A percentile compares a stretch with the other conserved stretches of the same genome.
Evolutionary conservation across 192 early-diverging fungal species (phyloP).

Genomic region (Pecoramyces ruminantium): DNA sequence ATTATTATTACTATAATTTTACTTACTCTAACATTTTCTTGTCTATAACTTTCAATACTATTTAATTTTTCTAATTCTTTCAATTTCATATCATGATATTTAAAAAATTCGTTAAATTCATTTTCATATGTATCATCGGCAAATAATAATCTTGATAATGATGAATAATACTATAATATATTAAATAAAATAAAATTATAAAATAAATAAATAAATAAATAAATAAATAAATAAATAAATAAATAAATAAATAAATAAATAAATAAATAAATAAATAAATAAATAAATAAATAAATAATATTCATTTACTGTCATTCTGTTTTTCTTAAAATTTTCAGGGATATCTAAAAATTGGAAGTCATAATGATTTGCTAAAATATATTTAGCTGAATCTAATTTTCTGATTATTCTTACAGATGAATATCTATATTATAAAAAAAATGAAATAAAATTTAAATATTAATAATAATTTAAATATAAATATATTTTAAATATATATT

Average conservation of each 20-base stretch:
- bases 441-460: no score
- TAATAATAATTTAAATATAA: no score
- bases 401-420: slow-evolving; percentile 57
- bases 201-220: no score
- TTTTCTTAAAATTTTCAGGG: slow-evolving; percentile 34
- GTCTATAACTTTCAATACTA: not conserved
- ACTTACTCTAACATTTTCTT: not conserved
- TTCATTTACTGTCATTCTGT: slow-evolving; percentile 30
- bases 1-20: no score
- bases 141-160: slow-evolving; percentile 61
- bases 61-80: not conserved
- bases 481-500: no score
- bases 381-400: slow-evolving; percentile 49
- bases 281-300: no score
- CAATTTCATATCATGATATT: not conserved
- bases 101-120: not conserved
- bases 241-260: no score
- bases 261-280: no score
- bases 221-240: no score
- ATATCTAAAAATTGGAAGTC: slow-evolving; percentile 52
- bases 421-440: no score
- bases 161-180: slow-evolving; percentile 49
- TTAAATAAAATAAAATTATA: no score
- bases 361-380: slow-evolving; percentile 55
- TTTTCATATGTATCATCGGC: slow-evolving; percentile 9